These are phyloP conservation scores for Podila verticillata DNA, from an alignment of 192 early-diverging fungal genomes.

Conservation along the genomic window DNA sequence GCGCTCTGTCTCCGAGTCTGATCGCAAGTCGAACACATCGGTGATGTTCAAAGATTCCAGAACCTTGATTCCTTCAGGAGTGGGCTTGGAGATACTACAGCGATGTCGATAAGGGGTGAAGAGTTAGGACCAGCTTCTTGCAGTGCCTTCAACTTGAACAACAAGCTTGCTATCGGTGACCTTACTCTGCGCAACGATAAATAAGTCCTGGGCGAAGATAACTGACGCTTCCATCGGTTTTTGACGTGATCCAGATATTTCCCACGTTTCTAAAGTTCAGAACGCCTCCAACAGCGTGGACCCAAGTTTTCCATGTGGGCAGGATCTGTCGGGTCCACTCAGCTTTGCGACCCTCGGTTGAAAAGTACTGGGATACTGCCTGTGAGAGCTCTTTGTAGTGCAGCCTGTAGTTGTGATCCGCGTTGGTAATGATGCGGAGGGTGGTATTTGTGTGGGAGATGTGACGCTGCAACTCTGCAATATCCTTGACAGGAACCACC, in stretches of 20 bases:
- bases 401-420: slow-evolving; percentile 57
- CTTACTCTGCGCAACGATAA: slow-evolving; percentile 62
- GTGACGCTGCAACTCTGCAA: slow-evolving; percentile 54
- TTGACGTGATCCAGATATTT: slow-evolving; percentile 57
- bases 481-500: slow-evolving; percentile 59
- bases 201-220: slow-evolving; percentile 60
- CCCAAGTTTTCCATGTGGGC: slow-evolving; percentile 48
- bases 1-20: slow-evolving; percentile 58
- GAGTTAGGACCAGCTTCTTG: slow-evolving; percentile 23
- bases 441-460: slow-evolving; percentile 40
- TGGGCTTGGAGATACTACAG: slow-evolving; percentile 55
- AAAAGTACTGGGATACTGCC: slow-evolving; percentile 51
- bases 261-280: slow-evolving; percentile 68
- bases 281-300: slow-evolving; percentile 61
- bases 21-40: slow-evolving; percentile 65
- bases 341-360: slow-evolving; percentile 28
- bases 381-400: slow-evolving; percentile 49
- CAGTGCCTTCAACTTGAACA: too few species aligned
- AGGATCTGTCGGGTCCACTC: slow-evolving; percentile 29
- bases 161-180: background rate
- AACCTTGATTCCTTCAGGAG: slow-evolving; percentile 53
- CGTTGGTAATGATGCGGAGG: slow-evolving; percentile 53
- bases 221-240: slow-evolving; percentile 42
- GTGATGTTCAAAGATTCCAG: slow-evolving; percentile 58
- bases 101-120: background rate